Evolutionary conservation across 192 early-diverging fungal species (phyloP).

Genomic region (Phycomyces nitens): DNA sequence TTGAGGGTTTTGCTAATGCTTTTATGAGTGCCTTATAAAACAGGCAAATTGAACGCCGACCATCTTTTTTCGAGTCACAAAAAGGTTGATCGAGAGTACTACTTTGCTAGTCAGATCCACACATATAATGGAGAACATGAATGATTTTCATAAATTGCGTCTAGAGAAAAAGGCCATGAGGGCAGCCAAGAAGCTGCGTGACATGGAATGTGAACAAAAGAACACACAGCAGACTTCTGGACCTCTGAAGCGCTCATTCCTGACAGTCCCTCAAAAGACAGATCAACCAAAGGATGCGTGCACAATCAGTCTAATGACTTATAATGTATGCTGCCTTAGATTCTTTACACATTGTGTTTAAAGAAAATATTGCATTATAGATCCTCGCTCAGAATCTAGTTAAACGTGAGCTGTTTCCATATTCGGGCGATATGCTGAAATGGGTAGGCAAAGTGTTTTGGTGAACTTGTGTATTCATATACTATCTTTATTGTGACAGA

Average conservation of each 20-base stretch:
- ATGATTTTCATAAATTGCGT: conserved; percentile 5
- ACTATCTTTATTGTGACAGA: conserved; percentile 12
- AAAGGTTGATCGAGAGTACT: too few species aligned
- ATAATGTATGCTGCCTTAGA: conserved; percentile 10
- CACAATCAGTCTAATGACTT: conserved; percentile 18
- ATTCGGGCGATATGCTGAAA: conserved; percentile 35
- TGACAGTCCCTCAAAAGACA: conserved; percentile 1
- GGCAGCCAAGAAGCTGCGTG: conserved; percentile 4
- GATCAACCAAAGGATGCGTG: background rate
- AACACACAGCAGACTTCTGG: background rate
- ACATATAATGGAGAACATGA: background rate
- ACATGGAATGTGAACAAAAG: background rate
- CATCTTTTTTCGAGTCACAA: background rate
- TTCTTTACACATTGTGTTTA: too few species aligned
- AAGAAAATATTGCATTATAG: too few species aligned
- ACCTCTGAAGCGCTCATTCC: background rate
- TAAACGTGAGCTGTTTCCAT: conserved; percentile 33
- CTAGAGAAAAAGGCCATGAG: conserved; percentile 4
- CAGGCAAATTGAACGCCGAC: background rate
- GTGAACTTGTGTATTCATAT: background rate
- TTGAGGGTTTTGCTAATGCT: background rate
- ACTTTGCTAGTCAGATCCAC: too few species aligned
- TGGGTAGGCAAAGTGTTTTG: conserved; percentile 23
- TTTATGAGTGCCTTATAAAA: background rate
- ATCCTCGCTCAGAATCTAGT: conserved; percentile 33